Evolutionary conservation across 1,284 basidiomycete genomes (phyloP).

Genomic region (Sporisorium scitamineum): DNA sequence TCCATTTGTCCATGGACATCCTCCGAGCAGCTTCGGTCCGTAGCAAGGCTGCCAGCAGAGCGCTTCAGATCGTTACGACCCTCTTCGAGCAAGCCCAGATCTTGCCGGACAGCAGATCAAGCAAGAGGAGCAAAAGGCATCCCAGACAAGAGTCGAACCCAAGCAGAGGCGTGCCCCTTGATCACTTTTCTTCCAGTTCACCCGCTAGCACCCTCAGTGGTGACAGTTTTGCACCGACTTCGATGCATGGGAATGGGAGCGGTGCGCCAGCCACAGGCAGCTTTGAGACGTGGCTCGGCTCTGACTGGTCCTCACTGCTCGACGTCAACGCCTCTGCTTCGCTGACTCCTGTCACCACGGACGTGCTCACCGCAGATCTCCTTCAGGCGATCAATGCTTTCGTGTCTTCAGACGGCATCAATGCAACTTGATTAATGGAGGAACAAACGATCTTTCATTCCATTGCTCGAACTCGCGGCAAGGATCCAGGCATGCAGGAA

Average conservation of each 20-base stretch:
- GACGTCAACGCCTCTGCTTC: background rate
- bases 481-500: too few relatives aligned
- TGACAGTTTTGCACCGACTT: background rate
- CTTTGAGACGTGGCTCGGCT: conserved; percentile 5
- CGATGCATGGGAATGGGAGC: background rate
- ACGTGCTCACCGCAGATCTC: conserved; percentile 9
- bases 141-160: background rate
- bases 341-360: background rate
- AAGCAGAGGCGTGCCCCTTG: background rate
- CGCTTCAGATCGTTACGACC: background rate
- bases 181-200: background rate
- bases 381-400: conserved; percentile 5
- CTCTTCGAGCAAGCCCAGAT: conserved; percentile 2
- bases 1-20: background rate
- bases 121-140: background rate
- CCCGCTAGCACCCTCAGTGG: background rate
- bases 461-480: too few relatives aligned
- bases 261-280: background rate
- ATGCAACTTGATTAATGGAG: background rate
- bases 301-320: conserved; percentile 3
- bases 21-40: background rate
- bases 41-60: conserved; percentile 6
- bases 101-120: background rate
- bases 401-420: background rate
- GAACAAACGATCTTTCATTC: too few relatives aligned